phyloP scores from a whole-genome alignment of 164 flowering plant genomes.

The Warburgia ugandensis region DNA sequence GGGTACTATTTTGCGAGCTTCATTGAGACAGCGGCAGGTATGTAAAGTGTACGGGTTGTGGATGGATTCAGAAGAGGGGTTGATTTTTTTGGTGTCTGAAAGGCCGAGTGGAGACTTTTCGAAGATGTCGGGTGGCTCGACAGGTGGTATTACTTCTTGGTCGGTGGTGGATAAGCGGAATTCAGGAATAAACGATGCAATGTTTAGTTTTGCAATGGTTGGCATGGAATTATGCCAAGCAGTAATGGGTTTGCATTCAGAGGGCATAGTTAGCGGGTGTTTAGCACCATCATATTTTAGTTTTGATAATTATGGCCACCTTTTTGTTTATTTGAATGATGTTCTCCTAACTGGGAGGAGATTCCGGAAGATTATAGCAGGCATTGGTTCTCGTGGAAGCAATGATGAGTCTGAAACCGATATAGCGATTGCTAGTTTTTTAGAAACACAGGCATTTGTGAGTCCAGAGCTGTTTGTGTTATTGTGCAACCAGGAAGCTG shows the following conservation, averaged over 20 bases:
- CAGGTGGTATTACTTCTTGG: conserved; percentile 6
- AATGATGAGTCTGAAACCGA: conserved; percentile 14
- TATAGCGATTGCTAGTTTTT: conserved; percentile 10
- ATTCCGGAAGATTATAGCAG: conserved; percentile 17
- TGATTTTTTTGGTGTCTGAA: conserved; percentile 57
- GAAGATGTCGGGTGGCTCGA: conserved; percentile 15
- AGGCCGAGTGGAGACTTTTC: conserved; percentile 13
- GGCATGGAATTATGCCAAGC: conserved; percentile 66
- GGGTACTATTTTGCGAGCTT: conserved; percentile 30
- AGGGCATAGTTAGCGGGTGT: conserved; percentile 53
- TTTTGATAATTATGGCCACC: conserved; percentile 48
- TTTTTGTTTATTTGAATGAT: conserved; percentile 35
- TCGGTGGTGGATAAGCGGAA: background rate
- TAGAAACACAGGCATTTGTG: conserved; percentile 30
- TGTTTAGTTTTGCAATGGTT: conserved; percentile 30
- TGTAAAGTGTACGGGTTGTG: conserved; percentile 63
- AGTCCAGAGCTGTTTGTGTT: conserved; percentile 59
- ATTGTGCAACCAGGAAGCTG: conserved; percentile 19
- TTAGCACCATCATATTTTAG: conserved; percentile 40
- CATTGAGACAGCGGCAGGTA: conserved; percentile 17
- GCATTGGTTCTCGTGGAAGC: conserved; percentile 7
- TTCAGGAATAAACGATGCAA: conserved; percentile 9
- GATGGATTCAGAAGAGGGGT: conserved; percentile 42
- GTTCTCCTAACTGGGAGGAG: conserved; percentile 40
- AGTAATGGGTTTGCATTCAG: conserved; percentile 40